Evolutionary conservation across 2,329 filamentous ascomycete species (phyloP).

Genomic region (Microdochium paspali): DNA sequence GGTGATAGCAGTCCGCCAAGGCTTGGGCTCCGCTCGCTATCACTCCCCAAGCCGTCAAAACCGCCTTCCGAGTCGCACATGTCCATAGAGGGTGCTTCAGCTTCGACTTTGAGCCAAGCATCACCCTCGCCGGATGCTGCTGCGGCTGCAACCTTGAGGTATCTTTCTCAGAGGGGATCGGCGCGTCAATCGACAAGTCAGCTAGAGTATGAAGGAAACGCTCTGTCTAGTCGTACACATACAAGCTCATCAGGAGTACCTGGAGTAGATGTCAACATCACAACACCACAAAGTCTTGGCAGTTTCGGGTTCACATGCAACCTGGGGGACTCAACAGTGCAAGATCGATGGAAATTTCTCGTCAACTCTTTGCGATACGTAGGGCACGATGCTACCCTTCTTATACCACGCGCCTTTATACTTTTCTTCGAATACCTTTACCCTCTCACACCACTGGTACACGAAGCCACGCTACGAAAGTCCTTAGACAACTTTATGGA

Average conservation of each 20-base stretch:
- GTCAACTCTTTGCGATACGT: not conserved
- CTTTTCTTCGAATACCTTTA: constrained; percentile 33
- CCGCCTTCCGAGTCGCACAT: not conserved
- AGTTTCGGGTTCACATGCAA: not conserved
- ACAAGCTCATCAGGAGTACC: not conserved
- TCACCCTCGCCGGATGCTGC: not conserved
- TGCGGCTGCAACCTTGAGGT: not conserved
- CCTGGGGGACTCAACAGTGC: not conserved
- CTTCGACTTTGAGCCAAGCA: not conserved
- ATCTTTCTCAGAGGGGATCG: not conserved
- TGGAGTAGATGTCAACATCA: not conserved
- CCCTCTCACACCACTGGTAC: constrained; percentile 29
- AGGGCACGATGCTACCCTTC: not conserved
- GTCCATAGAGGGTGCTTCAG: not conserved
- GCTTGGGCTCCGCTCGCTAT: not conserved
- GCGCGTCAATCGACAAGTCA: not conserved
- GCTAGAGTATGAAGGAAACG: not conserved
- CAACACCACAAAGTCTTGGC: not conserved
- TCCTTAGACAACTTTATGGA: constrained; percentile 21
- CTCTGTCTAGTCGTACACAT: not conserved
- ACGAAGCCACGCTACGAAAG: constrained; percentile 28
- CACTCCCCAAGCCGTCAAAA: not conserved
- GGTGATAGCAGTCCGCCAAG: not conserved
- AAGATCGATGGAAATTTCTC: not conserved
- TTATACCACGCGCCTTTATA: constrained; percentile 13